Percentiles rank a stretch among this genome's conserved stretches.
Evolutionary conservation across 441 rosid genomes (phyloP).

Genomic region (Gossypium davidsonii): DNA sequence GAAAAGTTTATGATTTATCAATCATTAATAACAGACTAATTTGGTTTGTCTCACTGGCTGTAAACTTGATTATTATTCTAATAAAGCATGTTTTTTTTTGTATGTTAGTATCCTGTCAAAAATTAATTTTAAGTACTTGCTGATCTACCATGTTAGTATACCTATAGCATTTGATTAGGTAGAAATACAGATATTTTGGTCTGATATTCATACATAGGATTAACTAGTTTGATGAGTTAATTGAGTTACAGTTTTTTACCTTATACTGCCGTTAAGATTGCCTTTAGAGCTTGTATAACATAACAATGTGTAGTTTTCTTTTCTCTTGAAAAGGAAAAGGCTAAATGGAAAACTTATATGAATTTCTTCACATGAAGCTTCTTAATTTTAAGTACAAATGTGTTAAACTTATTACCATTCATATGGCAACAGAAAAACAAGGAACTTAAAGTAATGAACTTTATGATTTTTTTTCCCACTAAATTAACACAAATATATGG

Average conservation of each 20-base stretch:
- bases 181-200: background rate
- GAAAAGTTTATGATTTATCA: background rate
- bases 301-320: background rate
- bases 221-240: constrained; percentile 1
- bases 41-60: background rate
- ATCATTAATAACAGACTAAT: background rate
- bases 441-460: background rate
- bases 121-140: background rate
- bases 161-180: background rate
- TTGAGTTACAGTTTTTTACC: background rate
- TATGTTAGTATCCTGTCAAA: background rate
- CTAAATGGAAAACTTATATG: background rate
- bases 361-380: constrained; percentile 2
- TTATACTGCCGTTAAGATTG: background rate
- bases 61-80: background rate
- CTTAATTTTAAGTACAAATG: background rate
- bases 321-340: background rate
- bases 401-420: background rate
- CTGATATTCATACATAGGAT: background rate
- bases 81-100: background rate
- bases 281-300: background rate
- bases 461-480: background rate
- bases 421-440: background rate
- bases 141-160: background rate
- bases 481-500: background rate